Conservation (phyloP, 208 protist species). For the Crithidia fasciculata region DNA sequence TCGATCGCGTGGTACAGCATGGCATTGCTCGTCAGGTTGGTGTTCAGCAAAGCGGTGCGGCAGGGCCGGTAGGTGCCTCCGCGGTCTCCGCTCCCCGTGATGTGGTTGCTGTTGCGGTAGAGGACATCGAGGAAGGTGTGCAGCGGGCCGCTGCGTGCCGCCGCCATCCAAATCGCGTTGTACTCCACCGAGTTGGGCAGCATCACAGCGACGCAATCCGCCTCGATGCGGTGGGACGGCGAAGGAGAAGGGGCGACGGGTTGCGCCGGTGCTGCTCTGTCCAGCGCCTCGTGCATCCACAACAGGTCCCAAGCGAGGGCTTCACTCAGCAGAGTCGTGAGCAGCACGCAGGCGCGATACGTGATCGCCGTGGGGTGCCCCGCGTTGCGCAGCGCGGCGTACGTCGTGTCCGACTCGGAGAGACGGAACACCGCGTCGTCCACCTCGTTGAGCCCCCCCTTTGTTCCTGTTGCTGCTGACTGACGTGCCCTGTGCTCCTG, state of each 20-base stretch:
- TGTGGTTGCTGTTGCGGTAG: constrained; percentile 37
- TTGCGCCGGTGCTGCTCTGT: neutral
- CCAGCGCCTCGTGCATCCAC: constrained; percentile 29
- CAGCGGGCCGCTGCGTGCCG: constrained; percentile 36
- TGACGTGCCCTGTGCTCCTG: constrained; percentile 26
- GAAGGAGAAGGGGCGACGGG: neutral
- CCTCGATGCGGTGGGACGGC: neutral
- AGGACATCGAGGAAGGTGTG: constrained; percentile 56
- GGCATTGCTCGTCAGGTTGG: constrained; percentile 54
- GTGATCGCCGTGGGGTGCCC: constrained; percentile 35
- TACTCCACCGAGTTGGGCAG: constrained; percentile 67
- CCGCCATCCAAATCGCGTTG: constrained; percentile 58
- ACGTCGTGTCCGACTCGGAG: constrained; percentile 28
- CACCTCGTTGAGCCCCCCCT: too few relatives aligned
- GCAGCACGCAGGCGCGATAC: constrained; percentile 46
- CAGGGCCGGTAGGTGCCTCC: constrained; percentile 48
- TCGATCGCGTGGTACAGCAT: constrained; percentile 59
- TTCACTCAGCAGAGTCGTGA: constrained; percentile 51
- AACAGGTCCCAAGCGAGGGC: constrained; percentile 57
- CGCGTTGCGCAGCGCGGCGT: constrained; percentile 8
- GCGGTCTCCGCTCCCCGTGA: constrained; percentile 9
- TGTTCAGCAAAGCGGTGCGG: constrained; percentile 66
- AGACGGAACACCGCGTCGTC: constrained; percentile 31
- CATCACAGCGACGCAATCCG: constrained; percentile 58
- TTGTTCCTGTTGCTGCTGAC: neutral